Conservation (phyloP, 1,139 yeast genomes). For the Geotrichum macrosporum region DNA sequence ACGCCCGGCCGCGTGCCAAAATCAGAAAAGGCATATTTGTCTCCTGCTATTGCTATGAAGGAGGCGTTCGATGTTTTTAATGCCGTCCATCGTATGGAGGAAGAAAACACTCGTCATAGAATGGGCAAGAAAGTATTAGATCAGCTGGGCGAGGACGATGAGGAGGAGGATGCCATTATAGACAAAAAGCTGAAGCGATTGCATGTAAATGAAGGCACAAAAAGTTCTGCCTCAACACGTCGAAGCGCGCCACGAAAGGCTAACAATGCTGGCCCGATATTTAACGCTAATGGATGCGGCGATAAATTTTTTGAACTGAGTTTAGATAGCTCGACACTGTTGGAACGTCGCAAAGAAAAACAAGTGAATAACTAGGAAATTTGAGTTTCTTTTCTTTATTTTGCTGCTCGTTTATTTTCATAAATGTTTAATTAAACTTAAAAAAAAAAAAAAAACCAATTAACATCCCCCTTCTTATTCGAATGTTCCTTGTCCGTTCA, state of each 20-base stretch:
- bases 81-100: slow-evolving; percentile 91
- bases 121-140: slow-evolving; percentile 26
- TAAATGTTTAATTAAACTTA: too few relatives aligned
- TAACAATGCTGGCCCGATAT: too few relatives aligned
- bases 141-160: slow-evolving; percentile 21
- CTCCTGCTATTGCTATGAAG: slow-evolving; percentile 90
- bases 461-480: too few relatives aligned
- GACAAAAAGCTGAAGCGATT: background rate
- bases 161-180: slow-evolving; percentile 6
- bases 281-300: slow-evolving; percentile 9
- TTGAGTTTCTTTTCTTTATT: too few relatives aligned
- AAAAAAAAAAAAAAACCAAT: too few relatives aligned
- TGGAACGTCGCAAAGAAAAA: slow-evolving; percentile 23
- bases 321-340: slow-evolving; percentile 18
- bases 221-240: too few relatives aligned
- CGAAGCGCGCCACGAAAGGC: too few relatives aligned
- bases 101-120: slow-evolving; percentile 52
- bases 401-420: too few relatives aligned
- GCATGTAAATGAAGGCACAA: background rate
- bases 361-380: too few relatives aligned
- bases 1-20: slow-evolving; percentile 4
- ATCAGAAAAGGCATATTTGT: slow-evolving; percentile 42
- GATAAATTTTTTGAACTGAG: slow-evolving; percentile 21
- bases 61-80: slow-evolving; percentile 94
- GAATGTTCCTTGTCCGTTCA: too few relatives aligned